Base-by-base conservation (phyloP, 495 filamentous ascomycete genomes). In the Glonium stellatum region DNA sequence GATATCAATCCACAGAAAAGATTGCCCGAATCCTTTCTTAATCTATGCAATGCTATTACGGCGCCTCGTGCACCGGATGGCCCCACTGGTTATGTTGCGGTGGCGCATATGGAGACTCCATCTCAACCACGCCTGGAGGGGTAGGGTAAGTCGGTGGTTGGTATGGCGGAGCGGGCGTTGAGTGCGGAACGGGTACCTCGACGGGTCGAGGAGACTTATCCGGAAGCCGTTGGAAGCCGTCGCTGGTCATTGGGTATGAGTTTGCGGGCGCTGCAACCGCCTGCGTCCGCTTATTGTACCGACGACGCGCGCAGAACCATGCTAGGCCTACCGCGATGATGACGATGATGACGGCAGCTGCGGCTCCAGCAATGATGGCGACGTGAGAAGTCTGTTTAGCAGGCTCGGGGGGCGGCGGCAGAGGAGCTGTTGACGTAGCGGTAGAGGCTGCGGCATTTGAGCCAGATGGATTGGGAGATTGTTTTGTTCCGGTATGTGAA, bases 161-260 rank as follows among this genome's bases (percentile, higher is more conserved):
- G 36, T 64, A 64, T 15, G 54, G 58, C 22, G 48, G 48, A 22
- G 62, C 57, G 9, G 58, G 50, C 5, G 62, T 58, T n/a, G 37
- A 31, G 35, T 57, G 52, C 23, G 62, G 57, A 37, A 53, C 53
- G 9, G 62, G 62, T 15, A 60, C 57, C 22, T 64, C 62, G 0
- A 64, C 62, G 3, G 62, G 62, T 49, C 62, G 55, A 5, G 62
- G 62, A 21, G 35, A 56, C 57, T 64, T 64, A 25, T 64, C 62
- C 1, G 62, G 57, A 1, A 64, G 37, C 35, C 59, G 59, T 34
- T 60, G 51, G 35, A 64, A 64, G 11, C 61, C 61, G 21, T 50
- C 57, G 18, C 46, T 60, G n/a, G 51, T 39, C 34, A 64, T 13
- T 2, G 62, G 62, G 46, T 60, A 60, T 12, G 41, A 46, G 18